Evolutionary conservation across 352 stramenopile genomes (phyloP), one percentile per base, ranked within the genome.

Genomic region (Globisporangium heterothallicum): DNA sequence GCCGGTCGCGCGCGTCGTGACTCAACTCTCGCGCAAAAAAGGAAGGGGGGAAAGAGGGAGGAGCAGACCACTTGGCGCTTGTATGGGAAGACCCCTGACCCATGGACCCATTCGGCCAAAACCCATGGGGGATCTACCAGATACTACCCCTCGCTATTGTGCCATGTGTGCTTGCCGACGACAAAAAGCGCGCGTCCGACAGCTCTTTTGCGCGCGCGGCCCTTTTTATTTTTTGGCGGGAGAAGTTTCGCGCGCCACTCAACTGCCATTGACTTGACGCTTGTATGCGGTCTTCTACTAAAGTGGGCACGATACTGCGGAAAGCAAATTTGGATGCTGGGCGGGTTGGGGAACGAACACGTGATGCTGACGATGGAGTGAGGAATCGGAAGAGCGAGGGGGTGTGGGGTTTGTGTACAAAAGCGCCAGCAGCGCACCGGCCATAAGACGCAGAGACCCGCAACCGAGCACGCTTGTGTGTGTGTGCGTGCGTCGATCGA

Each of bases 141-240:
- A 36, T 54, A 32, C 47, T 38, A 54, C 34, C 47, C 47, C 47
- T n/a, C 47, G 47, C 24, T 34, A 54, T 54, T 54, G 47, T 54
- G 47, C 47, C 47, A 21, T 30, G 25, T 38, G 22, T 5, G 32
- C 32, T 38, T 38, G 14, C 14, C 9, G 16, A 36, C 16, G 3
- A 12, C 46, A 21, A n/a, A 19, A n/a, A n/a, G n/a, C n/a, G n/a
- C n/a, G n/a, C n/a, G n/a, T n/a, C n/a, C n/a, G 26, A 41, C 12
- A 32, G 27, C 10, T 27, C 22, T 38, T 49, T 53, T 43, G 32
- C 32, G 47, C 47, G 46, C 46, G 45, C 45, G 21, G 30, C 19
- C 47, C 32, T 44, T 35, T 53, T 35, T 53, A 53, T 53, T 44
- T 53, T 53, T 53, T 53, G 47, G 47, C 47, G 47, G 41, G 35